Evolutionary conservation across 768 basidiomycete genomes (phyloP).

Genomic region (Boletellus emodensis): DNA sequence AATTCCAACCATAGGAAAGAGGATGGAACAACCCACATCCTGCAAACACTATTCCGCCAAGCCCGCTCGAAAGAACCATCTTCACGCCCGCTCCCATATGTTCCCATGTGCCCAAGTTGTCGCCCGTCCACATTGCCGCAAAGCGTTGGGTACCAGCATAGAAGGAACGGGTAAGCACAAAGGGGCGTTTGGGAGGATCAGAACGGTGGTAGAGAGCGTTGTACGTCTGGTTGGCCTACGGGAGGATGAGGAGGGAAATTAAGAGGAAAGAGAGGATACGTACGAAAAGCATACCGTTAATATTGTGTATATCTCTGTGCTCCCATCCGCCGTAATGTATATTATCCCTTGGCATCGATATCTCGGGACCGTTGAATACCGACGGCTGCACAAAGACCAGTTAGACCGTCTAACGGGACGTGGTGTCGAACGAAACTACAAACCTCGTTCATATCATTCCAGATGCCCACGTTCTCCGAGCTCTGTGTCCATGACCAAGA

Average conservation of each 20-base stretch:
- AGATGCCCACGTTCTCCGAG: slow-evolving; percentile 82
- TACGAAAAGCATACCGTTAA: slow-evolving; percentile 94
- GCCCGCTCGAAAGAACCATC: slow-evolving; percentile 85
- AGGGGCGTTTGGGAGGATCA: slow-evolving; percentile 75
- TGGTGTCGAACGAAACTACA: slow-evolving; percentile 6
- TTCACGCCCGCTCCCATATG: slow-evolving; percentile 93
- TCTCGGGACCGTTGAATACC: slow-evolving; percentile 99
- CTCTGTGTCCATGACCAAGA: slow-evolving; percentile 78
- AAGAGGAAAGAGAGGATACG: slow-evolving; percentile 21
- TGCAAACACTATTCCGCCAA: slow-evolving; percentile 87
- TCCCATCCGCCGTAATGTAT: slow-evolving; percentile 96
- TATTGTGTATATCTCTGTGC: slow-evolving; percentile 94
- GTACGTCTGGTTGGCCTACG: slow-evolving; percentile 77
- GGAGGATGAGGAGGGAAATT: not conserved
- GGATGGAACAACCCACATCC: slow-evolving; percentile 61
- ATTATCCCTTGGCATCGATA: slow-evolving; percentile 71
- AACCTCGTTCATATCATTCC: slow-evolving; percentile 99
- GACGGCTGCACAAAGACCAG: slow-evolving; percentile 59
- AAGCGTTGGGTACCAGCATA: slow-evolving; percentile 94
- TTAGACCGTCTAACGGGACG: not conserved
- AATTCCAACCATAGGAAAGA: not conserved
- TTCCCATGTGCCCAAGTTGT: slow-evolving; percentile 97
- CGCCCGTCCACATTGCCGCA: slow-evolving; percentile 98
- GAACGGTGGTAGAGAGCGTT: slow-evolving; percentile 77
- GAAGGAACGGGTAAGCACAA: slow-evolving; percentile 94